Percentiles rank a stretch among this genome's conserved stretches.
phyloP scores from a whole-genome alignment of 2,329 filamentous ascomycete genomes.

The Dactylellina drechsleri region DNA sequence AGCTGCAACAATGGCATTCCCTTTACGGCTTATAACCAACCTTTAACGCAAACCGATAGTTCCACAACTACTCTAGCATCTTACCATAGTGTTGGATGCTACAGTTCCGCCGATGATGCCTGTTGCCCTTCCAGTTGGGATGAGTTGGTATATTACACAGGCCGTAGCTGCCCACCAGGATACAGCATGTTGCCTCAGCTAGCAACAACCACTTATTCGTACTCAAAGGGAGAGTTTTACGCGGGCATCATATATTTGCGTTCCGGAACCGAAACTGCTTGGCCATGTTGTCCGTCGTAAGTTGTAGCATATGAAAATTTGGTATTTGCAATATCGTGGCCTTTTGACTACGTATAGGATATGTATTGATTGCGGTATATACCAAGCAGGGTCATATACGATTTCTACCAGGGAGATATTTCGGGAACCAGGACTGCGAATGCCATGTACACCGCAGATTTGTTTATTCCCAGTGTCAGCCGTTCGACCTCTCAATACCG shows the following conservation, averaged over 20 bases:
- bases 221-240: background rate
- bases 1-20: constrained; percentile 2
- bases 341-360: too few species aligned
- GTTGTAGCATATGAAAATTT: background rate
- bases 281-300: constrained; percentile 29
- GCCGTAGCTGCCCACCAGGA: constrained; percentile 16
- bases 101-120: background rate
- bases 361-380: background rate
- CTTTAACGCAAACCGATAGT: background rate
- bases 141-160: constrained; percentile 10
- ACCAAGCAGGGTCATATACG: background rate
- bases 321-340: too few species aligned
- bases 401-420: background rate
- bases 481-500: background rate
- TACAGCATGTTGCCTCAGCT: constrained; percentile 19
- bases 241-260: constrained; percentile 2
- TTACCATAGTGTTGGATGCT: constrained; percentile 17
- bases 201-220: background rate
- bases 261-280: background rate
- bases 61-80: background rate
- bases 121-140: constrained; percentile 24
- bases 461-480: background rate
- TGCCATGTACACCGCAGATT: constrained; percentile 4
- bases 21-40: background rate
- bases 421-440: background rate